Percentiles rank a stretch among this genome's conserved stretches.
phyloP scores from a whole-genome alignment of 1,139 yeast species.

The Sugiyamaella novakii region DNA sequence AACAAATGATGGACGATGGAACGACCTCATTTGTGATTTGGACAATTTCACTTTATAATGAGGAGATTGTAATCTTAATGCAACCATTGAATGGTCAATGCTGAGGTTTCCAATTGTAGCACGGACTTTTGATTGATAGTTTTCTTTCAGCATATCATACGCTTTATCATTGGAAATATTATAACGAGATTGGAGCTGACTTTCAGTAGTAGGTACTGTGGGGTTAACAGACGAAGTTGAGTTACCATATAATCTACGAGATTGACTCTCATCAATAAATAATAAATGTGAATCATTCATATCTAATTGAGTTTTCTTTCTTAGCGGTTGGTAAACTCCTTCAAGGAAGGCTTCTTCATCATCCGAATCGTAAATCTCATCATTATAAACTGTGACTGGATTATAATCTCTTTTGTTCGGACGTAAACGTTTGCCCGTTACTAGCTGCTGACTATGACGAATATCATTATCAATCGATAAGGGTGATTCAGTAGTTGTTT shows the following conservation, averaged over 20 bases:
- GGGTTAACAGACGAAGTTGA: conserved; percentile 10
- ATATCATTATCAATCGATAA: neutral
- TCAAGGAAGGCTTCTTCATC: conserved; percentile 80
- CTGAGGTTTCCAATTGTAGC: conserved; percentile 88
- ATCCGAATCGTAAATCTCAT: conserved; percentile 46
- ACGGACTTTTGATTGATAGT: conserved; percentile 89
- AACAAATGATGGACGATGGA: conserved; percentile 76
- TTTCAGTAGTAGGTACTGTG: conserved; percentile 53
- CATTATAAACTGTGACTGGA: conserved; percentile 16
- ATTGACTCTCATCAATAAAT: conserved; percentile 53
- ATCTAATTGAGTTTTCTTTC: conserved; percentile 59
- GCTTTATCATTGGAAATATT: conserved; percentile 87
- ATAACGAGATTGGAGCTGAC: conserved; percentile 56
- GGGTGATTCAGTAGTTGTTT: neutral
- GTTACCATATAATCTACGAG: conserved; percentile 13
- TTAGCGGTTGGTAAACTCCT: conserved; percentile 55
- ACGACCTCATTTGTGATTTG: conserved; percentile 69
- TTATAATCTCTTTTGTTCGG: conserved; percentile 8
- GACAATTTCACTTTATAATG: conserved; percentile 79
- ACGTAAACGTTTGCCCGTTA: neutral
- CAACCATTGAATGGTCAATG: conserved; percentile 91
- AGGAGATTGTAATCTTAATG: conserved; percentile 84
- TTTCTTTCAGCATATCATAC: conserved; percentile 78
- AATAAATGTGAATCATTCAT: conserved; percentile 84
- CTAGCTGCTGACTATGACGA: neutral